phyloP scores from a whole-genome alignment of 208 protist genomes.

The Crithidia thermophila region DNA sequence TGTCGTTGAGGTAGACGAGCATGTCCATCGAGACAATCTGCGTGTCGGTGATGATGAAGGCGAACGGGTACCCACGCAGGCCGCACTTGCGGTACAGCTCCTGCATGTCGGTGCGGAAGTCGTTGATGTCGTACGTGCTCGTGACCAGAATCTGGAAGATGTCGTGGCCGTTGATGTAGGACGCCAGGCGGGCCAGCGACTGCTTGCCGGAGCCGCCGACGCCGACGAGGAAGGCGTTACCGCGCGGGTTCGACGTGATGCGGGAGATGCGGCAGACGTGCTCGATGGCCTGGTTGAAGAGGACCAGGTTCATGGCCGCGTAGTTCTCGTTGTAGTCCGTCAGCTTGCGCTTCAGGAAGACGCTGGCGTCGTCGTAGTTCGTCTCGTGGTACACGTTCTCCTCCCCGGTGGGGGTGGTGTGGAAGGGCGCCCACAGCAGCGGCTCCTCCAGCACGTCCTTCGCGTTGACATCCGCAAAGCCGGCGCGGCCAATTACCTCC shows the following conservation, averaged over 20 bases:
- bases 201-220: slow-evolving; percentile 95
- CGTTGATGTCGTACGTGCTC: slow-evolving; percentile 95
- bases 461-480: slow-evolving; percentile 82
- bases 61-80: slow-evolving; percentile 93
- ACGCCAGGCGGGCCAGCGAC: slow-evolving; percentile 94
- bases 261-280: slow-evolving; percentile 97
- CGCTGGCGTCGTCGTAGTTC: slow-evolving; percentile 75
- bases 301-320: slow-evolving; percentile 97
- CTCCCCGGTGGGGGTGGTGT: slow-evolving; percentile 84
- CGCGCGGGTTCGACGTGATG: slow-evolving; percentile 95
- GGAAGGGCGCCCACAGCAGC: slow-evolving; percentile 95
- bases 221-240: slow-evolving; percentile 96
- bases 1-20: slow-evolving; percentile 98
- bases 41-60: slow-evolving; percentile 98
- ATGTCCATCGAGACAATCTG: slow-evolving; percentile 97
- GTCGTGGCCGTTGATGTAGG: slow-evolving; percentile 98
- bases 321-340: slow-evolving; percentile 97
- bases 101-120: slow-evolving; percentile 97
- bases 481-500: slow-evolving; percentile 83
- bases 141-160: slow-evolving; percentile 98
- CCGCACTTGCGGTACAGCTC: slow-evolving; percentile 96
- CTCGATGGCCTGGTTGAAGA: slow-evolving; percentile 98
- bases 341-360: slow-evolving; percentile 91
- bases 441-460: slow-evolving; percentile 90
- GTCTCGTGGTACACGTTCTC: slow-evolving; percentile 93